phyloP scores from a whole-genome alignment of 202 grass and related monocot species.

The Eragrostis tef region DNA sequence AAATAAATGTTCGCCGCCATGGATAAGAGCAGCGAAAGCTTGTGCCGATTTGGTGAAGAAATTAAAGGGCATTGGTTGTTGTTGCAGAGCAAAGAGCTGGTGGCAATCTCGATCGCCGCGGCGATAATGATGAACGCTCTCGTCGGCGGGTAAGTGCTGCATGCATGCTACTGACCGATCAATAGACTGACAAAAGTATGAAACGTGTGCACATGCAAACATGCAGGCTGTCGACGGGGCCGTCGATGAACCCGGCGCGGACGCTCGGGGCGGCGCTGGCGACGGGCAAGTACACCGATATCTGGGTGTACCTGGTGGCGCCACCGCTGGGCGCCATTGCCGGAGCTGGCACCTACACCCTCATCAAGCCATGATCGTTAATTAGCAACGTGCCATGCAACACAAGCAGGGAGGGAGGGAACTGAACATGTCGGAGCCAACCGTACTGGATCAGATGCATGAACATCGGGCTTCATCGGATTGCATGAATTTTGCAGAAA shows the following conservation, averaged over 20 bases:
- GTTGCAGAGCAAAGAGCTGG: constrained; percentile 30
- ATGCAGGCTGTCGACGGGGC: constrained; percentile 53
- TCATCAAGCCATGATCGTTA: constrained; percentile 46
- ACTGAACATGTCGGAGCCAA: neutral
- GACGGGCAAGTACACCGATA: constrained; percentile 49
- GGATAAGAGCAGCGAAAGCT: neutral
- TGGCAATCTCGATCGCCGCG: constrained; percentile 40
- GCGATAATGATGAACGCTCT: constrained; percentile 50
- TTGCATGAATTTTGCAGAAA: no score
- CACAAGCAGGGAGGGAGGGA: no score
- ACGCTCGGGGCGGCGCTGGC: constrained; percentile 57
- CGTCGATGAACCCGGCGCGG: constrained; percentile 63
- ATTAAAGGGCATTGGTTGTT: neutral
- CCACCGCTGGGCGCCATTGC: constrained; percentile 54
- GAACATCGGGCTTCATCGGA: neutral
- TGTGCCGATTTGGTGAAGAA: no score
- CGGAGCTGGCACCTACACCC: constrained; percentile 49
- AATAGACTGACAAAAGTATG: neutral
- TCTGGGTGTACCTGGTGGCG: constrained; percentile 61
- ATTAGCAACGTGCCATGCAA: neutral
- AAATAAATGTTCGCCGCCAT: neutral
- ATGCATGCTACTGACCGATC: neutral
- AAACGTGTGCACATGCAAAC: neutral
- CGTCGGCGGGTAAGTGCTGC: constrained; percentile 6
- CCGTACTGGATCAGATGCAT: neutral